Base-by-base conservation (phyloP, 2,329 filamentous ascomycete genomes). In the Tolypocladium sp. region DNA sequence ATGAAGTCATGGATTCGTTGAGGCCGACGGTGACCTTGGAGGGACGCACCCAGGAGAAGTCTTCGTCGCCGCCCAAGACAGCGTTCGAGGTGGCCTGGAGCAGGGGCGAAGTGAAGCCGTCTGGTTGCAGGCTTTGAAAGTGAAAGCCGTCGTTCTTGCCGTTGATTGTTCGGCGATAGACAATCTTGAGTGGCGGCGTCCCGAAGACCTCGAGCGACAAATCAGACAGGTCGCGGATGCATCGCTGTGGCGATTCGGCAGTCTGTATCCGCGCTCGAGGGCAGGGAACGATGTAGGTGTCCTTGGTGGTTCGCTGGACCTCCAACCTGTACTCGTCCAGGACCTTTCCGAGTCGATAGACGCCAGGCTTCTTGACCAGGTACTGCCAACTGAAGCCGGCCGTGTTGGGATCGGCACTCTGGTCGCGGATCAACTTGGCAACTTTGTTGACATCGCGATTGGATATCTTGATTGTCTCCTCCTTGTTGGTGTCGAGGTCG, bases 281-380 rank as follows among this genome's bases (percentile, higher is more conserved):
- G 70, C 94, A 99, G 35, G 84, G 79, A 15, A 96, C 91, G 55
- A 99, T 88, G 58, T 95, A 87, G 0, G 92, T 89, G 66, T 94
- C 90, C 55, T 87, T 87, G 57, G 81, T 82, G 46, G 83, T 81
- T 46, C 89, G 85, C 67, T 92, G 91, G 13, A 97, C 91, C 71
- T 97, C 92, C 38, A 99, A 83, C 72, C 96, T 96, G 61, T 95
- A 94, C 71, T 96, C 88, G 71, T 99, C 94, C 63, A 96, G 77
- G 12, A 99, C 92, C 70, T 87, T 91, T 59, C 87, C 84, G 38
- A 99, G 80, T 49, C 88, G 83, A 74, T 99, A 99, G 25, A 95
- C 82, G 41, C 94, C 94, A 1, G 91, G 85, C 73, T 94, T 94
- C 76, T 91, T 95, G 42, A 95, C 82, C 0, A 83, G 79, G 66